phyloP scores from a whole-genome alignment of 176 grass and related monocot species.

The Musa itinerans region DNA sequence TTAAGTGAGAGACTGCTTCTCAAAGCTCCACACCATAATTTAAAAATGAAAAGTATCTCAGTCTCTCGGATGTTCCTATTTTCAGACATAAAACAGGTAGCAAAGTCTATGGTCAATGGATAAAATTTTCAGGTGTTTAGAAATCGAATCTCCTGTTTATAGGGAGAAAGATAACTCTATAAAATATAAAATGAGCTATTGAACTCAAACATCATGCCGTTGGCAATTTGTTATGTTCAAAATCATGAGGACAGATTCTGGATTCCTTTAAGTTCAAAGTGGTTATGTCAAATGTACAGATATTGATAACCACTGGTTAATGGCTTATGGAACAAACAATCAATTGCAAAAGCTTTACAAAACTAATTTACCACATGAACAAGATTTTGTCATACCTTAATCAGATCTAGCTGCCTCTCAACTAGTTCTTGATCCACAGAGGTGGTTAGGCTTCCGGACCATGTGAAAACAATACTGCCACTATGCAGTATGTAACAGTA shows the following conservation, averaged over 20 bases:
- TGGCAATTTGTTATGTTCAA: neutral
- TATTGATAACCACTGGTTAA: neutral
- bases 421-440: constrained; percentile 90
- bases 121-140: too few relatives aligned
- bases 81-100: too few relatives aligned
- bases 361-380: neutral
- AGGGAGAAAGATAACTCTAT: too few relatives aligned
- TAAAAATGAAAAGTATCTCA: too few relatives aligned
- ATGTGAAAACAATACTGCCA: constrained; percentile 81
- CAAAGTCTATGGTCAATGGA: too few relatives aligned
- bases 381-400: constrained; percentile 55
- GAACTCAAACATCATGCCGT: neutral
- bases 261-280: neutral
- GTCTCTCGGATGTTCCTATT: too few relatives aligned
- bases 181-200: neutral
- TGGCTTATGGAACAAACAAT: neutral
- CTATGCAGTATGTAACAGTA: constrained; percentile 98
- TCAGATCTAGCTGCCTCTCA: constrained; percentile 95
- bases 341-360: neutral
- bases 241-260: neutral
- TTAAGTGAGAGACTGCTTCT: too few relatives aligned
- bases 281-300: neutral
- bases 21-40: too few relatives aligned
- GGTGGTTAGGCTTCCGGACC: constrained; percentile 73
- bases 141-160: too few relatives aligned